phyloP scores from a whole-genome alignment of 805 yeast species.

The Metschnikowia vanudenii region DNA sequence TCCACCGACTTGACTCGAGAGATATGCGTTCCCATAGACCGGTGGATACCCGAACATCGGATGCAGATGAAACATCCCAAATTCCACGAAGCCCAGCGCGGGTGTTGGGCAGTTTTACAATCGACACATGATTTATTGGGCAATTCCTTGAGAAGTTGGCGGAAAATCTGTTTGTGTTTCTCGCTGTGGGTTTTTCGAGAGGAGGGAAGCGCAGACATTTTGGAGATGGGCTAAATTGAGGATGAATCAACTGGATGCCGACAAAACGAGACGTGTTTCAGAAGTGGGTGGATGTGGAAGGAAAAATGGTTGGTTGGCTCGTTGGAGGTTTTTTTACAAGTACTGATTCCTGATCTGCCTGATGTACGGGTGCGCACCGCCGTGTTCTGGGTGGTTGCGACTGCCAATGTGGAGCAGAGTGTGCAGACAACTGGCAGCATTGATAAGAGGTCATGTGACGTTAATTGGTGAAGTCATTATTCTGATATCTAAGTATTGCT shows the following conservation, averaged over 20 bases:
- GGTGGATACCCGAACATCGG: constrained; percentile 92
- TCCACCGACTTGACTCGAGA: constrained; percentile 92
- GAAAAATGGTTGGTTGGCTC: not conserved
- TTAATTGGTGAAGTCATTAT: too few relatives aligned
- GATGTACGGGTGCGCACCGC: constrained; percentile 1
- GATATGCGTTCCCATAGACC: constrained; percentile 94
- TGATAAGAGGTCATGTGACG: too few relatives aligned
- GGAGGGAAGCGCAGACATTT: constrained; percentile 38
- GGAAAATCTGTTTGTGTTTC: constrained; percentile 67
- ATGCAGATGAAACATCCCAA: constrained; percentile 91
- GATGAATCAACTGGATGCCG: too few relatives aligned
- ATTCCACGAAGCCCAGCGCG: constrained; percentile 98
- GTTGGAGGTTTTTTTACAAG: not conserved
- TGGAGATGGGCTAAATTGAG: not conserved
- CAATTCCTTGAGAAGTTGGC: constrained; percentile 71
- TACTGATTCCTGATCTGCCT: not conserved
- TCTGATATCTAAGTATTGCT: too few relatives aligned
- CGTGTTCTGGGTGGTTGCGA: not conserved
- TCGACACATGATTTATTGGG: constrained; percentile 84
- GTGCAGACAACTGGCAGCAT: too few relatives aligned
- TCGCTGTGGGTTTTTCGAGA: constrained; percentile 47
- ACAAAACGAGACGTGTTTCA: too few relatives aligned
- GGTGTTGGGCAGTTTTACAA: constrained; percentile 85
- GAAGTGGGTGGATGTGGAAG: not conserved
- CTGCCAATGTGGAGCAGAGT: too few relatives aligned